A percentile compares a stretch with the other conserved stretches of the same genome.
phyloP scores from a whole-genome alignment of 148 eudicot genomes.

The Nepenthes gracilis region DNA sequence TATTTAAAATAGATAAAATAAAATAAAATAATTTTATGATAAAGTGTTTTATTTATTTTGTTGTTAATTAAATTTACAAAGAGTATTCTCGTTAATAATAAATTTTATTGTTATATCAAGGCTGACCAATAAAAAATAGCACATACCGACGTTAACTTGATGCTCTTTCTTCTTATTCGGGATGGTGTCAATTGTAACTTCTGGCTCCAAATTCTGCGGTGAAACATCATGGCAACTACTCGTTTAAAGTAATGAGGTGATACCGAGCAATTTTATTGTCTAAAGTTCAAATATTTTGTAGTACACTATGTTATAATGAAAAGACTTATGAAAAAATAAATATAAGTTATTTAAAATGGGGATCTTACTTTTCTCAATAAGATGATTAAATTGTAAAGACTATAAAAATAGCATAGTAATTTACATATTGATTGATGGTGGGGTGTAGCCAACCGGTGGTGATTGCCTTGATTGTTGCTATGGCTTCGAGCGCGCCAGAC shows the following conservation, averaged over 20 bases:
- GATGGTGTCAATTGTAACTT: slow-evolving; percentile 53
- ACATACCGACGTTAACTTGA: slow-evolving; percentile 53
- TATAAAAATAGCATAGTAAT: background rate
- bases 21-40: too few species aligned
- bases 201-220: slow-evolving; percentile 40
- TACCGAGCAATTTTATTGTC: too few species aligned
- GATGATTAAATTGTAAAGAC: too few species aligned
- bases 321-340: background rate
- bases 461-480: slow-evolving; percentile 56
- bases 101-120: background rate
- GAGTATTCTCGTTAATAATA: too few species aligned
- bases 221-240: background rate
- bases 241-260: background rate
- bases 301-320: background rate
- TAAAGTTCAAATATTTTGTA: too few species aligned
- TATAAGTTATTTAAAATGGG: too few species aligned
- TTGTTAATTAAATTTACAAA: too few species aligned
- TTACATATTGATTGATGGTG: slow-evolving; percentile 55
- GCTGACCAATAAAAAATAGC: background rate
- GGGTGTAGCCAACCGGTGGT: slow-evolving; percentile 68
- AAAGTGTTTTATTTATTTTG: too few species aligned
- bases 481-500: slow-evolving; percentile 62
- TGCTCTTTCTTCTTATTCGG: slow-evolving; percentile 48
- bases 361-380: too few species aligned
- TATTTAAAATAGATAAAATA: too few species aligned